Evolutionary conservation across 75 land plant species (phyloP).

Genomic region (Chamaecyparis obtusa): DNA sequence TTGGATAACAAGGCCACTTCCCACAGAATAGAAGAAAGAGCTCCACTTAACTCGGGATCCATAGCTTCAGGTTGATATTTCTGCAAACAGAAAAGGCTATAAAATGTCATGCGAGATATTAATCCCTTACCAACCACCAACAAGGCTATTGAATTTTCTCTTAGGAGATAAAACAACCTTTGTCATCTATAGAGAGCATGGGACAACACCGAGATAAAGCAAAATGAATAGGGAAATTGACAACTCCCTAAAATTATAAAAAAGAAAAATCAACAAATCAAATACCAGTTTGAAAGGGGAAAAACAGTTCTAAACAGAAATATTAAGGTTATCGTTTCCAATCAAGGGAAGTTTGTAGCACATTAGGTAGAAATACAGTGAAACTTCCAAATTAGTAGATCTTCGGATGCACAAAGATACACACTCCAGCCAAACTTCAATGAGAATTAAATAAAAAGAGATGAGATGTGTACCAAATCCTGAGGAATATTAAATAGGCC

Average conservation of each 20-base stretch:
- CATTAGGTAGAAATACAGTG: neutral
- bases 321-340: neutral
- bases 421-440: neutral
- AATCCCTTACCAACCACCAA: neutral
- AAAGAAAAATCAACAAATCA: neutral
- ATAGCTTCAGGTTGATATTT: constrained; percentile 71
- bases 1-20: constrained; percentile 74
- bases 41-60: constrained; percentile 94
- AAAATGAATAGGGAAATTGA: neutral
- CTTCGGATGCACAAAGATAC: neutral
- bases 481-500: neutral
- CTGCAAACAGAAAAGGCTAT: constrained; percentile 41
- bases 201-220: neutral
- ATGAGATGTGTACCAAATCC: neutral
- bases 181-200: neutral
- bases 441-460: neutral
- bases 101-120: constrained; percentile 4
- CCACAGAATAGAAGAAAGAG: constrained; percentile 97
- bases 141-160: neutral
- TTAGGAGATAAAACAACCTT: neutral
- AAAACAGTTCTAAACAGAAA: neutral
- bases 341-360: neutral
- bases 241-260: neutral
- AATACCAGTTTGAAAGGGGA: neutral
- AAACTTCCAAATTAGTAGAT: neutral